Conservation (phyloP, 768 basidiomycete genomes). For the Rhizopogon rudus region DNA sequence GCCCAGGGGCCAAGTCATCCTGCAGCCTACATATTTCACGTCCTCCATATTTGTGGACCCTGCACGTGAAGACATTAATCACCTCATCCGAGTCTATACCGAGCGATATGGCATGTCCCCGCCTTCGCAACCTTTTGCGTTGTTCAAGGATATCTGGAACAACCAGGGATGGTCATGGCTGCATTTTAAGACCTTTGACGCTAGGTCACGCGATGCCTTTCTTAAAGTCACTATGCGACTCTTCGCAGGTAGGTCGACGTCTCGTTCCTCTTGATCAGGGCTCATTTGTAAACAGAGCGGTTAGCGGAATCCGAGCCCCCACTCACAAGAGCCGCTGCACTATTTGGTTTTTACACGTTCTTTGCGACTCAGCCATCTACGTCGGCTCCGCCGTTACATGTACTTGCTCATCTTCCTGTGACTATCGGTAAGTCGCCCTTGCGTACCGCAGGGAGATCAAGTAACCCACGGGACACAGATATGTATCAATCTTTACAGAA, state of each 20-base stretch:
- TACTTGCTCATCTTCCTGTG: slow-evolving; percentile 52
- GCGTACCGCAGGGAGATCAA: slow-evolving; percentile 2
- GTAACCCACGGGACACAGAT: slow-evolving; percentile 37
- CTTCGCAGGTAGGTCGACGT: slow-evolving; percentile 52
- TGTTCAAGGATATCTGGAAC: slow-evolving; percentile 71
- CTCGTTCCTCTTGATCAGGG: background rate
- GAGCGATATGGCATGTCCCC: slow-evolving; percentile 37
- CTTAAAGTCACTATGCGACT: slow-evolving; percentile 54
- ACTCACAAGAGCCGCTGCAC: slow-evolving; percentile 50
- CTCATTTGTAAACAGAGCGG: slow-evolving; percentile 40
- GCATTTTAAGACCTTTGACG: slow-evolving; percentile 71
- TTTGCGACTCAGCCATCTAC: slow-evolving; percentile 60
- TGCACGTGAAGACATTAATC: slow-evolving; percentile 58
- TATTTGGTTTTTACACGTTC: slow-evolving; percentile 71
- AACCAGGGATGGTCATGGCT: slow-evolving; percentile 69
- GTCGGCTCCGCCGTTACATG: slow-evolving; percentile 45
- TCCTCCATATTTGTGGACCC: slow-evolving; percentile 67
- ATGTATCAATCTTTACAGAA: slow-evolving; percentile 42
- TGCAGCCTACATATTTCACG: slow-evolving; percentile 77
- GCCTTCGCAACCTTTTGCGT: slow-evolving; percentile 47
- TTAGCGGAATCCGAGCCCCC: slow-evolving; percentile 44
- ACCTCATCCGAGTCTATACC: slow-evolving; percentile 47
- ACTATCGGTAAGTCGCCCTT: slow-evolving; percentile 44
- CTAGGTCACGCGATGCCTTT: slow-evolving; percentile 58
- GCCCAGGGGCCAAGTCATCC: slow-evolving; percentile 51